phyloP scores from a whole-genome alignment of 192 early-diverging fungal genomes.

The Glomus cerebriforme region DNA sequence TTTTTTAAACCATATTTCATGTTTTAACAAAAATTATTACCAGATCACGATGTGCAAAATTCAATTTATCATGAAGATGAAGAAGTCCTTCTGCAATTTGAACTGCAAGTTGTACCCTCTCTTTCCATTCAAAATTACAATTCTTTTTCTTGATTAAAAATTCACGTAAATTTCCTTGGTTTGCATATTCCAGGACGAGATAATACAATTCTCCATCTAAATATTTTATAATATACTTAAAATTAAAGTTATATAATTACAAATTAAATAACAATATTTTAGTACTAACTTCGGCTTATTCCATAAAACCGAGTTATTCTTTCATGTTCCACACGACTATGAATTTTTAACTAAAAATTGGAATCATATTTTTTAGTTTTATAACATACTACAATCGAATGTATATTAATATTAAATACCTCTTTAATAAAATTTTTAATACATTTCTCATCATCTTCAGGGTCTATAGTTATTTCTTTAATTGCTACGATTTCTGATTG shows the following conservation, averaged over 20 bases:
- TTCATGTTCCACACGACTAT: not conserved
- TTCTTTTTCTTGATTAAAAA: not conserved
- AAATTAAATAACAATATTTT: not conserved
- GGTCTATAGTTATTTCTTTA: too few relatives aligned
- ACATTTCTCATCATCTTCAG: too few relatives aligned
- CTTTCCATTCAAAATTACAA: too few relatives aligned
- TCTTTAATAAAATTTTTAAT: too few relatives aligned
- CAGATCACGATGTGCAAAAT: not conserved
- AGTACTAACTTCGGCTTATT: not conserved
- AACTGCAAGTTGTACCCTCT: not conserved
- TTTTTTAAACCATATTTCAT: too few relatives aligned
- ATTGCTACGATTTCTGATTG: too few relatives aligned
- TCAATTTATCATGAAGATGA: not conserved
- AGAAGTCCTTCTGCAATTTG: not conserved
- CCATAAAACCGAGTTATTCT: not conserved
- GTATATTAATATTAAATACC: too few relatives aligned
- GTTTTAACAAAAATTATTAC: not conserved
- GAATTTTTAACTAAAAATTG: not conserved
- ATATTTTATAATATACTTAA: not conserved
- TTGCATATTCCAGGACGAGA: not conserved
- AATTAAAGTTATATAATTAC: not conserved
- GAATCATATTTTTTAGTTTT: too few relatives aligned
- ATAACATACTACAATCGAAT: too few relatives aligned
- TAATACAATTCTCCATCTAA: not conserved
- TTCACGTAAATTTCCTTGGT: not conserved